Conservation (phyloP, 148 eudicot species). For the Salicornia ramosissima region DNA sequence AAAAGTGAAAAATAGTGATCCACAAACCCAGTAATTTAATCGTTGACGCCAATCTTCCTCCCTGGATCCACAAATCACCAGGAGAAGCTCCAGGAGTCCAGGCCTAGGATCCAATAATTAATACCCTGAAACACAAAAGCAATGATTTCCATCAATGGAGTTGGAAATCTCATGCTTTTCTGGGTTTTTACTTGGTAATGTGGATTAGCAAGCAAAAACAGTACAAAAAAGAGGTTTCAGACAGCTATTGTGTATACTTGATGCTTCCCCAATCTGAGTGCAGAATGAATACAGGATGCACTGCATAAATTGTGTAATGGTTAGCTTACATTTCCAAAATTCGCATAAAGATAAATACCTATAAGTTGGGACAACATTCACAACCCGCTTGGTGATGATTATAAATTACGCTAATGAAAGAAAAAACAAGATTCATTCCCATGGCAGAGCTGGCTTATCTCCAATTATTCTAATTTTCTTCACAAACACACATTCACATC, state of each 20-base stretch:
- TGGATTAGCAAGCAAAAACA: background rate
- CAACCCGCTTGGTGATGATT: too few relatives aligned
- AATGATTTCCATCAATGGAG: conserved; percentile 3
- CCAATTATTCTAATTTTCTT: too few relatives aligned
- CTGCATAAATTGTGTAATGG: conserved; percentile 1
- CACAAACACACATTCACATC: too few relatives aligned
- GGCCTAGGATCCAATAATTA: too few relatives aligned
- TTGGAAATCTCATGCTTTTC: conserved; percentile 15
- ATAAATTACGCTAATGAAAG: too few relatives aligned
- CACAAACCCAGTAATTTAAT: too few relatives aligned
- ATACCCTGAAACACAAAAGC: background rate
- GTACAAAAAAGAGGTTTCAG: background rate
- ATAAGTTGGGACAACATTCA: too few relatives aligned
- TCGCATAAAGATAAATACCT: background rate
- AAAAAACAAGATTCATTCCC: too few relatives aligned
- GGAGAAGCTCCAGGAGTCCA: too few relatives aligned
- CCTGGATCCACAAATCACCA: conserved; percentile 6
- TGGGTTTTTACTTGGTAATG: background rate
- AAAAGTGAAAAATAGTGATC: background rate
- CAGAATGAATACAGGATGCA: conserved; percentile 5
- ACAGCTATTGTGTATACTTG: background rate
- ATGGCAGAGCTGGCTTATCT: too few relatives aligned
- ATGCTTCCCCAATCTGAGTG: conserved; percentile 5
- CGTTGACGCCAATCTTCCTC: background rate
- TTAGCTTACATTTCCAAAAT: too few relatives aligned